These are phyloP conservation scores for Oenanthe javanica DNA, from an alignment of 140 eudicot species.

Conservation along the genomic window DNA sequence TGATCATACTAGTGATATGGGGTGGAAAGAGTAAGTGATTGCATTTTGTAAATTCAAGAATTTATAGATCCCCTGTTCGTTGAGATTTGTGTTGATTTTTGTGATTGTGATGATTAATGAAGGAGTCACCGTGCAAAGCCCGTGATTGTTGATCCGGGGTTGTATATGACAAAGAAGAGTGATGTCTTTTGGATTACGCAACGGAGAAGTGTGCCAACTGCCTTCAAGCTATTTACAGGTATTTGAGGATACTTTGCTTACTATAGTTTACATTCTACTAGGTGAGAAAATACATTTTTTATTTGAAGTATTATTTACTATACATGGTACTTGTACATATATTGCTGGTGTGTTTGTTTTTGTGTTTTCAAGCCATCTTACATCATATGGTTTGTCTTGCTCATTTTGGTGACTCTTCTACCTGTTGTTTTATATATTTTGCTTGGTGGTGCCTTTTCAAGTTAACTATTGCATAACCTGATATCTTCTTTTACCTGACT, in stretches of 20 bases:
- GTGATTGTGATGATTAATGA: conserved; percentile 14
- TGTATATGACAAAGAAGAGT: conserved; percentile 67
- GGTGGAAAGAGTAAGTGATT: conserved; percentile 54
- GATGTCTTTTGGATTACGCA: conserved; percentile 90
- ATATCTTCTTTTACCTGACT: background rate
- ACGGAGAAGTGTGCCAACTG: conserved; percentile 91
- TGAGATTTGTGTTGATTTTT: background rate
- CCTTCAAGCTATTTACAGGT: conserved; percentile 95
- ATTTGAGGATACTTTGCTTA: conserved; percentile 18
- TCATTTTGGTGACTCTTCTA: background rate
- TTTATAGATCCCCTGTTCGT: background rate
- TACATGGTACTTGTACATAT: background rate
- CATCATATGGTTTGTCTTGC: background rate
- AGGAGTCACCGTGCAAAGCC: conserved; percentile 91
- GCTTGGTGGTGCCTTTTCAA: background rate
- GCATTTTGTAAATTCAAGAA: background rate
- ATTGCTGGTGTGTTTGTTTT: background rate
- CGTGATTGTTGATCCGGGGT: conserved; percentile 78
- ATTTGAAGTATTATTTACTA: conserved; percentile 1
- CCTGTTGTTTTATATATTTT: background rate
- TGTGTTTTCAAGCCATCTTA: background rate
- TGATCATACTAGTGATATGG: conserved; percentile 53
- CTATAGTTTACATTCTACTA: conserved; percentile 5
- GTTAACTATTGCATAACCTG: too few relatives aligned
- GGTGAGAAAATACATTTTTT: background rate